phyloP scores from a whole-genome alignment of 2,329 filamentous ascomycete genomes.

The Thelonectria rubi region DNA sequence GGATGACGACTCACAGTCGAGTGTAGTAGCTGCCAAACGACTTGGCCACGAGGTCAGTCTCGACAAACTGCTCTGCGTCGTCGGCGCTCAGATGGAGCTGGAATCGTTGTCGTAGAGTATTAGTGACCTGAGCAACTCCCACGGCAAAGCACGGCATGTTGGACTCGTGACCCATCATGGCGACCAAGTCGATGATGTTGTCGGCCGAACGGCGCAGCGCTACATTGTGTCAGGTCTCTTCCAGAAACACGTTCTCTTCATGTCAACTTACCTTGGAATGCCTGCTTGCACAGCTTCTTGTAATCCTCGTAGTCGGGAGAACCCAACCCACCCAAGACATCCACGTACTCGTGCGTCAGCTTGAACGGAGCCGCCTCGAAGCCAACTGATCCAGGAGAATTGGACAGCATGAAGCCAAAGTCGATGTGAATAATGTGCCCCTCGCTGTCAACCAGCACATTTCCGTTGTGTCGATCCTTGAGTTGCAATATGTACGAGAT shows the following conservation, averaged over 20 bases:
- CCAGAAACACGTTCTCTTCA: no score
- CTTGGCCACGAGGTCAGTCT: conserved; percentile 81
- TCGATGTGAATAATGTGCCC: conserved; percentile 90
- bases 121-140: conserved; percentile 76
- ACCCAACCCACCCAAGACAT: conserved; percentile 78
- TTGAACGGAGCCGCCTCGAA: conserved; percentile 91
- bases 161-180: conserved; percentile 84
- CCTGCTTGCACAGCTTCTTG: conserved; percentile 81
- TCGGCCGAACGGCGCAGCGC: conserved; percentile 81
- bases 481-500: conserved; percentile 86
- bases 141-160: conserved; percentile 86
- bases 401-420: conserved; percentile 90
- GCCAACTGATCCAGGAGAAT: conserved; percentile 83
- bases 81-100: conserved; percentile 85
- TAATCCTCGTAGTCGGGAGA: conserved; percentile 78
- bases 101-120: conserved; percentile 76
- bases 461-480: conserved; percentile 87
- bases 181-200: conserved; percentile 81
- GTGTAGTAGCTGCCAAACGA: conserved; percentile 89
- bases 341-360: conserved; percentile 85
- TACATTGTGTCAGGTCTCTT: conserved; percentile 42
- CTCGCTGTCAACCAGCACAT: conserved; percentile 85
- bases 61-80: conserved; percentile 83
- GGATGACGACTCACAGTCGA: conserved; percentile 68
- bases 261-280: conserved; percentile 74